Base-by-base conservation (phyloP, 179 eudicot species). In the Silene coronaria region DNA sequence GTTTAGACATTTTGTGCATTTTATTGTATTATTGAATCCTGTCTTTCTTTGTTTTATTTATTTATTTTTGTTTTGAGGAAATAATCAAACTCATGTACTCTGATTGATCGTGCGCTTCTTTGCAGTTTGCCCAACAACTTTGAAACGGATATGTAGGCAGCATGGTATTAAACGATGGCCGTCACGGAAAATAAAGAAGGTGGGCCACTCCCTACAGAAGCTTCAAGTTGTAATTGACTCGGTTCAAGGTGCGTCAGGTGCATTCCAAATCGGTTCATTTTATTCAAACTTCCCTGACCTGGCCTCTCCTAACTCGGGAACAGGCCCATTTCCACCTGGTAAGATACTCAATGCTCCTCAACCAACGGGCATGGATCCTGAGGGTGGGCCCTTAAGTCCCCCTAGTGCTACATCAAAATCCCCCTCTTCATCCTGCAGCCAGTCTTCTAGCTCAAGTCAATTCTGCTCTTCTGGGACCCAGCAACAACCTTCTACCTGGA, bases 91-190 rank as follows among this genome's bases (percentile, higher is more conserved):
- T 51, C 57, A 51, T 51, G 1, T 3, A 14, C 57, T 36, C 63
- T 45, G 16, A 62, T 30, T 21, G 9, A 70, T 14, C 1, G 10
- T 61, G 27, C 0, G 19, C 24, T 0, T 73, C 24, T 74, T 24
- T 85, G 75, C 90, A 91, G 98, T 93, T 74, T 93, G 98, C 74
- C 98, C 98, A 6, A 93, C 98, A n/a, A 93, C 98, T 23, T 84
- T 93, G 86, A 93, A 93, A 86, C 87, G 98, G 80, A 93, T 93
- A 80, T 93, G 98, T 71, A 85, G 98, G 80, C 96, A 90, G 26
- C 91, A 93, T 22, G 97, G 98, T 17, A 93, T 93, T 55, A 84
- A 82, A 70, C 87, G 98, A n/a, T 93, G 98, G 98, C 98, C 98
- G 61, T 91, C 97, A 68, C 84, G 98, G 26, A 91, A 90, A 77